These are phyloP conservation scores for Ruellia speciosa DNA, from an alignment of 305 asterid genomes.

Conservation along the genomic window DNA sequence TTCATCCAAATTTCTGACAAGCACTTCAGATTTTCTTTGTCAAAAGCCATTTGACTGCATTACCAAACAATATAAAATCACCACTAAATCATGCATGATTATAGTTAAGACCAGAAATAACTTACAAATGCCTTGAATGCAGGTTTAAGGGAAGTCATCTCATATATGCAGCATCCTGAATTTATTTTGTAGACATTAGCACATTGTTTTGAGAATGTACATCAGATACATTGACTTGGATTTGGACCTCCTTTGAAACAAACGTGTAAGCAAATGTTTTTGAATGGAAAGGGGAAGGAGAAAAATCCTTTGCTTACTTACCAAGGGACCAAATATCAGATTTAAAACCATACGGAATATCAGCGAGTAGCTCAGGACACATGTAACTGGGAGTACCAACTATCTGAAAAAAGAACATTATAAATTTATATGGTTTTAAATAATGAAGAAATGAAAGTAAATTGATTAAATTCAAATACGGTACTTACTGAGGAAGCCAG, in stretches of 20 bases:
- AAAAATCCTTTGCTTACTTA: constrained; percentile 43
- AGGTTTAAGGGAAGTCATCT: constrained; percentile 83
- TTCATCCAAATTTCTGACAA: background rate
- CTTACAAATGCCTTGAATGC: constrained; percentile 98
- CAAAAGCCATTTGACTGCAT: constrained; percentile 8
- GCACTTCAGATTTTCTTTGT: constrained; percentile 8
- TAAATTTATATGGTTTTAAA: constrained; percentile 18
- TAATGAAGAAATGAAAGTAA: background rate
- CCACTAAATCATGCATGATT: background rate
- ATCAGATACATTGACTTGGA: background rate
- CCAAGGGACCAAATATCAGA: constrained; percentile 98
- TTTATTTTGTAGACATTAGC: constrained; percentile 22
- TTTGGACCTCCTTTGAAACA: constrained; percentile 13
- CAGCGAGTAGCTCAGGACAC: constrained; percentile 99
- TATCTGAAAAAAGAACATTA: constrained; percentile 40
- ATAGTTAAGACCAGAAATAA: constrained; percentile 17
- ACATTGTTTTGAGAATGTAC: constrained; percentile 12
- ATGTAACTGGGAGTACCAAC: constrained; percentile 98
- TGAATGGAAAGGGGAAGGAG: constrained; percentile 13
- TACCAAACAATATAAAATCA: constrained; percentile 3
- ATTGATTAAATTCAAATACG: constrained; percentile 5
- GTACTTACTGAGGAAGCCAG: constrained; percentile 79
- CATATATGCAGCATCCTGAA: constrained; percentile 91
- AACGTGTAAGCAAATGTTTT: background rate
- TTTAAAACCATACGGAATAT: constrained; percentile 94